Percentiles rank a stretch among this genome's conserved stretches.
These are phyloP conservation scores for Claviceps fusiformis DNA, from an alignment of 2,329 filamentous ascomycete genomes.

Conservation along the genomic window DNA sequence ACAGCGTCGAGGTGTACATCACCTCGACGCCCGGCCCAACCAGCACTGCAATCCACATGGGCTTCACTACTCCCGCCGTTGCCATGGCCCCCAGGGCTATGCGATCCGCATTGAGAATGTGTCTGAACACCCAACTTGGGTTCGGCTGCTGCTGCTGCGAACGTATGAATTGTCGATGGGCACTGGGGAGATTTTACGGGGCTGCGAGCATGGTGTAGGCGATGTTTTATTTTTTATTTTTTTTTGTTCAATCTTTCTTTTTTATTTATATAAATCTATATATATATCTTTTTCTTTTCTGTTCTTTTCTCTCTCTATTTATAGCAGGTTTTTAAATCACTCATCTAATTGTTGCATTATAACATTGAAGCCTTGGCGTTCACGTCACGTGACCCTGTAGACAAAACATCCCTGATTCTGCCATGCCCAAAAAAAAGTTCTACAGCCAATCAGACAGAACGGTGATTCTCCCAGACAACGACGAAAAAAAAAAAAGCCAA, in stretches of 20 bases:
- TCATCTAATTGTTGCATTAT: too few species aligned
- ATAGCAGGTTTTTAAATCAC: too few species aligned
- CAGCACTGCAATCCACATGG: neutral
- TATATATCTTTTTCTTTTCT: too few species aligned
- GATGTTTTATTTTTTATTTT: too few species aligned
- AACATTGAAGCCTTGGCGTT: too few species aligned
- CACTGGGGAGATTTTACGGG: neutral
- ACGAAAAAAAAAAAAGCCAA: neutral
- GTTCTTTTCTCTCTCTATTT: too few species aligned
- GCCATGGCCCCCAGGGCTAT: neutral
- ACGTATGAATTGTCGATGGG: neutral
- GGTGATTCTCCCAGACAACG: neutral
- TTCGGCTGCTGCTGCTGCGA: neutral
- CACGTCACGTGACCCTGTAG: too few species aligned
- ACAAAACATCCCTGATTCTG: too few species aligned
- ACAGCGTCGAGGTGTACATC: constrained; percentile 2
- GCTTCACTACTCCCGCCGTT: neutral
- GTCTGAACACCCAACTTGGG: neutral
- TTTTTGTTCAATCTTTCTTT: too few species aligned
- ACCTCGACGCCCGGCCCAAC: constrained; percentile 1
- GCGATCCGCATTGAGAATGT: neutral
- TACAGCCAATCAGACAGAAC: neutral
- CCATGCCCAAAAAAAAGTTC: too few species aligned
- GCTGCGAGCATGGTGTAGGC: neutral
- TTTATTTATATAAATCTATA: too few species aligned